phyloP scores from a whole-genome alignment of 331 rosid species.

The Cydonia oblonga region DNA sequence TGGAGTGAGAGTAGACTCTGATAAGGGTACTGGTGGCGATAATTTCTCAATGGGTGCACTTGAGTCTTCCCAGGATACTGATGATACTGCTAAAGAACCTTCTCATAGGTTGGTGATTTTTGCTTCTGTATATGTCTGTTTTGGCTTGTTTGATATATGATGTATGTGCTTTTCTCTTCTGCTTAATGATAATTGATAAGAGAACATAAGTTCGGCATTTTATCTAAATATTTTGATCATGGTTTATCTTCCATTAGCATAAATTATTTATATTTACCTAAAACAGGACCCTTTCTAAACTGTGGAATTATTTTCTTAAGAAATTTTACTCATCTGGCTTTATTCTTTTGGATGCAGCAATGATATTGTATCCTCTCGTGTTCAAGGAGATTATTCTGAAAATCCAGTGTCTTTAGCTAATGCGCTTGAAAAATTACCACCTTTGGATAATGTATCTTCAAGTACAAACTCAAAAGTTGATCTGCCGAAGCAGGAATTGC shows the following conservation, averaged over 20 bases:
- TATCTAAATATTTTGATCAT: neutral
- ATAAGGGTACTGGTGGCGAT: conserved; percentile 21
- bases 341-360: conserved; percentile 30
- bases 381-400: conserved; percentile 32
- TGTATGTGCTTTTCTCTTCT: neutral
- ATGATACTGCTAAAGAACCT: conserved; percentile 23
- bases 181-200: neutral
- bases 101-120: conserved; percentile 44
- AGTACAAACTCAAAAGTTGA: conserved; percentile 37
- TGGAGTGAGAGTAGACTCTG: conserved; percentile 20
- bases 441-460: conserved; percentile 28
- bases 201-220: neutral
- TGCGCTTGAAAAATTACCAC: conserved; percentile 19
- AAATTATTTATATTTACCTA: neutral
- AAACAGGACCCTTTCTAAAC: neutral
- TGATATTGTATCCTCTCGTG: conserved; percentile 23
- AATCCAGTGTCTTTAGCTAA: conserved; percentile 12
- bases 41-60: conserved; percentile 7
- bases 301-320: neutral
- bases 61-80: conserved; percentile 32
- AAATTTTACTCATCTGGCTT: neutral
- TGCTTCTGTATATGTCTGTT: neutral
- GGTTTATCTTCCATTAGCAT: neutral
- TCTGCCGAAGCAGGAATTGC: conserved; percentile 34
- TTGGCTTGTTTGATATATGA: neutral